Base-by-base conservation (phyloP, 2,329 filamentous ascomycete genomes). In the Podosphaera xanthii region DNA sequence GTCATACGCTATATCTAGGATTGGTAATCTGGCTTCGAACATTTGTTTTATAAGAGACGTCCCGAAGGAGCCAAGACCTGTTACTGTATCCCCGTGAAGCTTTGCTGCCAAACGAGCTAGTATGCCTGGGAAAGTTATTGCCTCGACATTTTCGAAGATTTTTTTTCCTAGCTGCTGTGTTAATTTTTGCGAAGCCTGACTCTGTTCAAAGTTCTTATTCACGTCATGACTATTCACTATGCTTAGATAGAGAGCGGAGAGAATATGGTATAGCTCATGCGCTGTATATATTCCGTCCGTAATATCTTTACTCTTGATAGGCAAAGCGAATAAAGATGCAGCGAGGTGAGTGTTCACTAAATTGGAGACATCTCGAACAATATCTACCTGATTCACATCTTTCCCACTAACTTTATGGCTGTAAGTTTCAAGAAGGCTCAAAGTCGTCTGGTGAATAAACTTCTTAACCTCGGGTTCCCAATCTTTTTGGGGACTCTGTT, bases 91-190 rank as follows among this genome's bases (percentile, higher is more conserved):
- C 8, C 72, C 65, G 33, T 75, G 71, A 35, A 73, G 68, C 64
- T 74, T 72, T 54, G 69, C 73, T 34, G 75, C 68, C 34, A 78
- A 67, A 1, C 74, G 73, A 0, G 79, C 76, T 60, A 83, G 77
- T 46, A 81, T 68, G 0, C 77, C 75, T n/a, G 73, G 75, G 22
- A 74, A 69, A 33, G 76, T 68, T 33, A 72, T 65, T 63, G 78
- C 71, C 70, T 84, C 84, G 64, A 87, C 79, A 60, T 82, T 81
- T 10, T 76, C 70, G 70, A 87, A 80, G 53, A 88, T 73, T 1
- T 82, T 67, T 35, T 75, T 71, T 2, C 80, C 81, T 0, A 89
- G 72, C 68, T 82, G 77, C 57, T 74, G 70, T 0, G 79, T 73
- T 4, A 84, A 72, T 22, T 78, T 74, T 62, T 75, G 74, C 1